These are phyloP conservation scores for Quercus bicolor DNA, from an alignment of 306 rosid species.

Conservation along the genomic window DNA sequence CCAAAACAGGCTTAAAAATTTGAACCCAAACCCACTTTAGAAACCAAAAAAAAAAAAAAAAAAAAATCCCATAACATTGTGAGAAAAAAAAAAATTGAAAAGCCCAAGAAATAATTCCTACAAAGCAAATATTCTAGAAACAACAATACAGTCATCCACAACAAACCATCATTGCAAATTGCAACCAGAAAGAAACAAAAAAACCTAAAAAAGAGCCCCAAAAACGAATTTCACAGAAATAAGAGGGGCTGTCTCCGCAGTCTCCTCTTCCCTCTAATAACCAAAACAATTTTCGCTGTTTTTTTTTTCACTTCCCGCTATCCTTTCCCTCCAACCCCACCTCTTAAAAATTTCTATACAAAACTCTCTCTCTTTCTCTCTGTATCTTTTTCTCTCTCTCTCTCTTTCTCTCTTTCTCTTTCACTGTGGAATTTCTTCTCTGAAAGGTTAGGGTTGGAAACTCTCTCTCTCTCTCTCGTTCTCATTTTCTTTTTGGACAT, in stretches of 20 bases:
- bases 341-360: slow-evolving; percentile 4
- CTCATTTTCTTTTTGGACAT: not conserved
- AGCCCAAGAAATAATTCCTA: no score
- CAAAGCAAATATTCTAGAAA: no score
- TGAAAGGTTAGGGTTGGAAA: not conserved
- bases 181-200: not conserved
- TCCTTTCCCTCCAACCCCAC: slow-evolving; percentile 3
- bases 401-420: not conserved
- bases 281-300: not conserved
- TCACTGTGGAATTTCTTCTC: not conserved
- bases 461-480: not conserved
- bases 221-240: slow-evolving; percentile 15
- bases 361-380: not conserved
- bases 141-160: no score
- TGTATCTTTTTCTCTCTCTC: not conserved
- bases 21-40: no score
- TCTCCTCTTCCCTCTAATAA: not conserved
- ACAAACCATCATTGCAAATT: not conserved
- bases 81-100: no score
- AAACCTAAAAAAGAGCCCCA: not conserved
- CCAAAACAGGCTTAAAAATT: no score
- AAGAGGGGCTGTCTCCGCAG: slow-evolving; percentile 2
- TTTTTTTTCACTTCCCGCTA: not conserved
- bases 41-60: no score
- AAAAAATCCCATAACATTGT: no score